Percentiles rank a stretch among this genome's conserved stretches.
phyloP scores from a whole-genome alignment of 768 basidiomycete genomes.

The Termitomyces sp. region DNA sequence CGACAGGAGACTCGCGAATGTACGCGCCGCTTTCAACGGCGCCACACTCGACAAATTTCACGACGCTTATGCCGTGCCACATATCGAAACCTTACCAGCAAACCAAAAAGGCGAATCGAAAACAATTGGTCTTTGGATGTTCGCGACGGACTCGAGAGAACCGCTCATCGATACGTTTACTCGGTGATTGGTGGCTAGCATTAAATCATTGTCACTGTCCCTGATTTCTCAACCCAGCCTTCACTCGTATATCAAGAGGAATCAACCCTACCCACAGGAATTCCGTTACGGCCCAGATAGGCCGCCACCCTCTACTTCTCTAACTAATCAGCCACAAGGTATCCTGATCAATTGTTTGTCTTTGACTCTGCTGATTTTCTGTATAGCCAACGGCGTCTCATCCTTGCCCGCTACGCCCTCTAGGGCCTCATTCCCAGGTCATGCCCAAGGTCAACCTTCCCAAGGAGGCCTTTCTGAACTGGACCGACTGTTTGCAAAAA shows the following conservation, averaged over 20 bases:
- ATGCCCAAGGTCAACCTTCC: slow-evolving; percentile 1
- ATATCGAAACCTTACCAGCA: slow-evolving; percentile 36
- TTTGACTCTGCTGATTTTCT: background rate
- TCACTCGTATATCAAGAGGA: slow-evolving; percentile 58
- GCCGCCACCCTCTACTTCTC: slow-evolving; percentile 50
- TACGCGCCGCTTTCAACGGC: slow-evolving; percentile 25
- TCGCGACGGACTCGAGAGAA: slow-evolving; percentile 63
- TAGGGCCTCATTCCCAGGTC: background rate
- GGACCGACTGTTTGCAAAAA: slow-evolving; percentile 43
- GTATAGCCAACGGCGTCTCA: slow-evolving; percentile 1
- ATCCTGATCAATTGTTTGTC: background rate
- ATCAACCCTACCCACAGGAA: slow-evolving; percentile 65
- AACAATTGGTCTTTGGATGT: slow-evolving; percentile 75
- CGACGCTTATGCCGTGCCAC: slow-evolving; percentile 39
- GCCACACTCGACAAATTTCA: slow-evolving; percentile 42
- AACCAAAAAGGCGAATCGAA: slow-evolving; percentile 50
- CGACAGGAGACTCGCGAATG: slow-evolving; percentile 34
- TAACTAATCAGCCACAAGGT: slow-evolving; percentile 18
- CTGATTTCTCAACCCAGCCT: slow-evolving; percentile 33
- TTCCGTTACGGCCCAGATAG: slow-evolving; percentile 64
- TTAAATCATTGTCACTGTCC: background rate
- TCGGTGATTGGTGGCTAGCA: slow-evolving; percentile 7
- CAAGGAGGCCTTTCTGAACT: slow-evolving; percentile 33
- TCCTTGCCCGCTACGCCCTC: slow-evolving; percentile 1
- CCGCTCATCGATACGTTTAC: slow-evolving; percentile 47